Evolutionary conservation across 257 asterid species (phyloP).

Genomic region (Capsicum chinense): DNA sequence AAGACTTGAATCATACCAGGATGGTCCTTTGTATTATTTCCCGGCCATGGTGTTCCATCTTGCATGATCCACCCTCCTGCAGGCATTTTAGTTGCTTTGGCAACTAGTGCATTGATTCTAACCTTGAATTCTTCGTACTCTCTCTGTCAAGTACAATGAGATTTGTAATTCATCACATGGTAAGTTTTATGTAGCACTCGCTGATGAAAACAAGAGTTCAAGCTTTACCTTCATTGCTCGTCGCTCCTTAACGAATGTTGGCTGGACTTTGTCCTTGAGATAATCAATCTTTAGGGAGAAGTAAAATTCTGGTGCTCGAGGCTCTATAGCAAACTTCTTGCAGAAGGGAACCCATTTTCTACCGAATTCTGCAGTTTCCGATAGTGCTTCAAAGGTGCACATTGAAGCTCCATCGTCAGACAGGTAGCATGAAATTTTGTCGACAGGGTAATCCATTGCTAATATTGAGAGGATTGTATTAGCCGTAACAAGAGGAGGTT

Average conservation of each 20-base stretch:
- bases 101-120: conserved; percentile 86
- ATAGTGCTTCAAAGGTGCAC: conserved; percentile 92
- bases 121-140: conserved; percentile 97
- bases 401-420: conserved; percentile 98
- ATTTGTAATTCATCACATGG: background rate
- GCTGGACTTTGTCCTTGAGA: conserved; percentile 92
- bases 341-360: conserved; percentile 97
- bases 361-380: conserved; percentile 94
- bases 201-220: conserved; percentile 23
- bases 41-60: conserved; percentile 99
- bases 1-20: conserved; percentile 99
- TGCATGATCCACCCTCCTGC: conserved; percentile 98
- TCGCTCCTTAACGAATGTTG: conserved; percentile 93
- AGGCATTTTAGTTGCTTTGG: conserved; percentile 91
- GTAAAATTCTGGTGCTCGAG: conserved; percentile 97
- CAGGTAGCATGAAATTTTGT: conserved; percentile 85
- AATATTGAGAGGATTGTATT: conserved; percentile 87
- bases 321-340: conserved; percentile 86
- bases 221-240: conserved; percentile 89
- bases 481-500: conserved; percentile 93
- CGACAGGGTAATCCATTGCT: conserved; percentile 96
- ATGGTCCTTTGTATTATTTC: conserved; percentile 94
- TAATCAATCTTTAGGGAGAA: conserved; percentile 89
- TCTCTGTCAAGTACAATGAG: conserved; percentile 58
- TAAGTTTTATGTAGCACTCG: conserved; percentile 10